Conservation (phyloP, 805 yeast genomes). For the Saccharomycopsis selenospora region DNA sequence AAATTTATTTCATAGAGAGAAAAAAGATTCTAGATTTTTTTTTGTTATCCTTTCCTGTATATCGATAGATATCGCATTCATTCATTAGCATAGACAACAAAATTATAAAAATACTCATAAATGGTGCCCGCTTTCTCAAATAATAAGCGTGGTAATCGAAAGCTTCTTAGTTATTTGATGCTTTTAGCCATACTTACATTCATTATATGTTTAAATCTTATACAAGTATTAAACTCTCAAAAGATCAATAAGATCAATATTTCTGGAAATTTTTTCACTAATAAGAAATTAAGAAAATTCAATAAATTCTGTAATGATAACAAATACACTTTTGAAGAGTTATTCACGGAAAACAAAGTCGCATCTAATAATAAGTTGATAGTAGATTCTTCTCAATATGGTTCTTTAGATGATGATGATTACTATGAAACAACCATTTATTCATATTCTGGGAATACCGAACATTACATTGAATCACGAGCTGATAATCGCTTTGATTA, state of each 20-base stretch:
- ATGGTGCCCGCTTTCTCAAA: constrained; percentile 1
- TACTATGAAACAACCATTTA: neutral
- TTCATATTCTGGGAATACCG: neutral
- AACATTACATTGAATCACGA: neutral
- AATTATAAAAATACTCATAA: too few relatives aligned
- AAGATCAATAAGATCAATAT: neutral
- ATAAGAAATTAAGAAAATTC: neutral
- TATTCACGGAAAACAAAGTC: neutral
- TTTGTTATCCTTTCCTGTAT: too few relatives aligned
- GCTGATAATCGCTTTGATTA: constrained; percentile 1
- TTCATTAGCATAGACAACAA: too few relatives aligned
- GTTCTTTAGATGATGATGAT: neutral
- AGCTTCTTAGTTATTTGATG: neutral
- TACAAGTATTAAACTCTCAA: neutral
- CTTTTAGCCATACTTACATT: neutral
- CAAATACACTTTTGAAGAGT: neutral
- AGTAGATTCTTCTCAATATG: constrained; percentile 1
- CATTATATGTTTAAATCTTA: neutral
- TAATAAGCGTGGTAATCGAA: neutral
- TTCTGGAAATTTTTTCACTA: neutral
- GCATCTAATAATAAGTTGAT: neutral
- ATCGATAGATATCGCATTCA: too few relatives aligned
- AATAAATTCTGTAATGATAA: neutral
- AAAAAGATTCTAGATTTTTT: too few relatives aligned
- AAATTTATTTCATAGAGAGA: too few relatives aligned